Conservation (phyloP, 2,329 filamentous ascomycete genomes). For the Arthrobotrys sphaeroides region DNA sequence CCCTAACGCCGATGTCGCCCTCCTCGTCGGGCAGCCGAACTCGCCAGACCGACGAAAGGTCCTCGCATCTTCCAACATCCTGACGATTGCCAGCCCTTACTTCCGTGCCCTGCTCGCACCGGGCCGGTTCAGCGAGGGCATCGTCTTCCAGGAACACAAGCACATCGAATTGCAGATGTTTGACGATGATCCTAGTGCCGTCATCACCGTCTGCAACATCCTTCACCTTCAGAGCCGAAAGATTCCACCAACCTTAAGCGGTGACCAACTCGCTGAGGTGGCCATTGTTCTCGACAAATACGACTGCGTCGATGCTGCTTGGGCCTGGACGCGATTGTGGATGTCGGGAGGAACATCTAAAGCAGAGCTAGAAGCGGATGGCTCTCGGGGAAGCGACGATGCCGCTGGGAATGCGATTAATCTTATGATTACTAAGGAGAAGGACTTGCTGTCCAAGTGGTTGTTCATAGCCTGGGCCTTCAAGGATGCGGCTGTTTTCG, state of each 20-base stretch:
- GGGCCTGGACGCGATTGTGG: constrained; percentile 51
- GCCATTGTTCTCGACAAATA: constrained; percentile 52
- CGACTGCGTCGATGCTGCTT: constrained; percentile 52
- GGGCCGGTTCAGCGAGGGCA: constrained; percentile 45
- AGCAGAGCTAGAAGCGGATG: constrained; percentile 38
- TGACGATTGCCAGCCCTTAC: constrained; percentile 49
- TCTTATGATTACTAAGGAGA: constrained; percentile 49
- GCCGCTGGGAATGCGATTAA: constrained; percentile 26
- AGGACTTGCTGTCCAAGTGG: constrained; percentile 50
- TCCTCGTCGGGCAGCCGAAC: constrained; percentile 43
- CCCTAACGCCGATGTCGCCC: constrained; percentile 39
- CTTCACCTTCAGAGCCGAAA: constrained; percentile 45
- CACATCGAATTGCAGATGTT: constrained; percentile 51
- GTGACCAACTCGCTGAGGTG: constrained; percentile 50
- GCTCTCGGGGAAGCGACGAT: constrained; percentile 12
- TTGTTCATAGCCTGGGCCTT: constrained; percentile 51
- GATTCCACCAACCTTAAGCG: constrained; percentile 35
- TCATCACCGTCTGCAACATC: constrained; percentile 48
- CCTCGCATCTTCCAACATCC: constrained; percentile 39
- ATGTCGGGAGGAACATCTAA: constrained; percentile 45
- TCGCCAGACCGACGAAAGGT: constrained; percentile 40
- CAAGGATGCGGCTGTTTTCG: constrained; percentile 42
- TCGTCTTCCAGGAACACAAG: constrained; percentile 48
- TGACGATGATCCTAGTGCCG: constrained; percentile 47
- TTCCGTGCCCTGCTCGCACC: constrained; percentile 46